Conservation (phyloP, 352 stramenopile species). For the Globisporangium irregulare region DNA sequence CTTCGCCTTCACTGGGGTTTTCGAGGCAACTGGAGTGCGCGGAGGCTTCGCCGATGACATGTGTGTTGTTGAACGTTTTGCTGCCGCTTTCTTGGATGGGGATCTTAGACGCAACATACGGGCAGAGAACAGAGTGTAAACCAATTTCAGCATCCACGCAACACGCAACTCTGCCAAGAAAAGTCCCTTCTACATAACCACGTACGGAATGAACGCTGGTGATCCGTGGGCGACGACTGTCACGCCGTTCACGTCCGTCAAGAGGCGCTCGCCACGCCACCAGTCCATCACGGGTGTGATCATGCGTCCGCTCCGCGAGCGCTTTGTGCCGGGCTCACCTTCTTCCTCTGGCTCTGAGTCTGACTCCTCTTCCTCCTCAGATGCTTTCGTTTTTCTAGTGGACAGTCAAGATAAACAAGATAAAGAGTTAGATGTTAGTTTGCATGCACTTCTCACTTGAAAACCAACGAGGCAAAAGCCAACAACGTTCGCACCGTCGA, state of each 20-base stretch:
- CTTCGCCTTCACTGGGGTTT: constrained; percentile 10
- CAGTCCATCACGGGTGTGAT: constrained; percentile 46
- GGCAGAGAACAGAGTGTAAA: background rate
- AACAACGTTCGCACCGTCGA: background rate
- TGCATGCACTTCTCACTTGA: background rate
- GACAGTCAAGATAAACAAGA: background rate
- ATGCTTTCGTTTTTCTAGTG: background rate
- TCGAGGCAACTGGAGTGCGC: constrained; percentile 5
- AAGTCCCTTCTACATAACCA: background rate
- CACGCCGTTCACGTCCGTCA: constrained; percentile 21
- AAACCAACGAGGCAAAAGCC: background rate
- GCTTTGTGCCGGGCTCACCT: background rate
- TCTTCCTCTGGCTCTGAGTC: constrained; percentile 8
- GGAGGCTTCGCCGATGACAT: constrained; percentile 11
- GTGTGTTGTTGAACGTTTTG: background rate
- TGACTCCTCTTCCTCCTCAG: background rate
- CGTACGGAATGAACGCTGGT: constrained; percentile 26
- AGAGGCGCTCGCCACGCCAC: constrained; percentile 38
- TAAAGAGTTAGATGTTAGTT: background rate
- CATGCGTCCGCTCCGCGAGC: constrained; percentile 20
- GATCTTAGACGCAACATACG: background rate
- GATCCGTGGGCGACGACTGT: constrained; percentile 24
- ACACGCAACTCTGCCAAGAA: background rate
- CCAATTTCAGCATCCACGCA: background rate
- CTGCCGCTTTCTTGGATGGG: background rate